Evolutionary conservation across 1,139 yeast genomes (phyloP).

Genomic region (Geotrichum klebahnii): DNA sequence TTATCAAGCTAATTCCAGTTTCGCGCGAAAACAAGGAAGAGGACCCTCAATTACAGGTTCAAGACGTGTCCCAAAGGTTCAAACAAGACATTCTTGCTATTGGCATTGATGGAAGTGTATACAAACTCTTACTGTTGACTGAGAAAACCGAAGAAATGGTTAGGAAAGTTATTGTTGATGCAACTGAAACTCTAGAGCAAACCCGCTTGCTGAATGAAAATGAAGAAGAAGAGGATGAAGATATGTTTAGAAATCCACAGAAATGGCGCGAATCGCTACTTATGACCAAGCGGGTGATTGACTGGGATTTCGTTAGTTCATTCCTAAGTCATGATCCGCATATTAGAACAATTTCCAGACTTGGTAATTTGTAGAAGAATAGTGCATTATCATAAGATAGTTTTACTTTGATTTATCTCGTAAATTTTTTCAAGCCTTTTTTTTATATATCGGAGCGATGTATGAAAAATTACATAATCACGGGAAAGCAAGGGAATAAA

Average conservation of each 20-base stretch:
- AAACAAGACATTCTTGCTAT: conserved; percentile 5
- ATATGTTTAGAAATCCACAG: background rate
- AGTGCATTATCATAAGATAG: no score
- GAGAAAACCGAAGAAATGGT: background rate
- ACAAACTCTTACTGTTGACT: conserved; percentile 22
- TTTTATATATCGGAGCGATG: no score
- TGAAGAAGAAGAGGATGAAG: background rate
- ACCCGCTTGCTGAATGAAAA: no score
- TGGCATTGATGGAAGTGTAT: conserved; percentile 29
- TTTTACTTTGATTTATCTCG: no score
- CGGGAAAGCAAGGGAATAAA: no score
- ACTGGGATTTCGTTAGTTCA: conserved; percentile 11
- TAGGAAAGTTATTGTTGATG: background rate
- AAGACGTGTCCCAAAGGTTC: background rate
- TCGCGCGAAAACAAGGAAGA: background rate
- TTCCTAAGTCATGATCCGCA: background rate
- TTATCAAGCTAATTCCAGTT: conserved; percentile 11
- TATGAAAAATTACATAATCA: no score
- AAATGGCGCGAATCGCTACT: conserved; percentile 1
- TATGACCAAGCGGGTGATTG: conserved; percentile 3
- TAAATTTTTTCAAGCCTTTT: background rate
- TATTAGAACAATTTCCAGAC: background rate
- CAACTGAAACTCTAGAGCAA: background rate
- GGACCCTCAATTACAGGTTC: background rate
- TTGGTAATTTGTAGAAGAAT: background rate